phyloP scores from a whole-genome alignment of 768 basidiomycete species.

The Boletus rubropictus region DNA sequence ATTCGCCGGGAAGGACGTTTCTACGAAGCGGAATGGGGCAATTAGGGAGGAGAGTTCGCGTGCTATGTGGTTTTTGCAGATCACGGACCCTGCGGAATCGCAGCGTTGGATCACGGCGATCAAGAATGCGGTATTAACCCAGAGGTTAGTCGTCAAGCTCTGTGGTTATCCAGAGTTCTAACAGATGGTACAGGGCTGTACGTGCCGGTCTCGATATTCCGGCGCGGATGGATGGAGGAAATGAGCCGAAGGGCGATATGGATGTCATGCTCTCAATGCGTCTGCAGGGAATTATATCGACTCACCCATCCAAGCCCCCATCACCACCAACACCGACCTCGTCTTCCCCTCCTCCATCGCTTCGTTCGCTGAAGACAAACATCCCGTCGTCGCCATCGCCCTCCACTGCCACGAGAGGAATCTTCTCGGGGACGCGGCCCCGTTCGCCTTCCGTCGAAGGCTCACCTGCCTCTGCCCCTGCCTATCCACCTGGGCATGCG shows the following conservation, averaged over 20 bases:
- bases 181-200: conserved; percentile 43
- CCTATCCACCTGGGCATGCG: conserved; percentile 32
- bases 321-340: conserved; percentile 20
- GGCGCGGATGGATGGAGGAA: conserved; percentile 35
- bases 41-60: conserved; percentile 2
- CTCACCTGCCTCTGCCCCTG: conserved; percentile 28
- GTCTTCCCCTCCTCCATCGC: conserved; percentile 26
- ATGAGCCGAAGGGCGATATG: conserved; percentile 73
- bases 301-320: conserved; percentile 18
- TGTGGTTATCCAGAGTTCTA: neutral
- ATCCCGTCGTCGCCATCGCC: conserved; percentile 16
- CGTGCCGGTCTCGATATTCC: conserved; percentile 60
- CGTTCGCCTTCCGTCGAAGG: conserved; percentile 38
- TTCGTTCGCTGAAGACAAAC: conserved; percentile 22
- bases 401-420: conserved; percentile 16
- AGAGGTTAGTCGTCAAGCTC: conserved; percentile 41
- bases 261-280: conserved; percentile 82
- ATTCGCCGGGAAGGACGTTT: conserved; percentile 59
- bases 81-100: conserved; percentile 52
- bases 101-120: conserved; percentile 74
- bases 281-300: conserved; percentile 49
- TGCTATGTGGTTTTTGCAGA: conserved; percentile 58
- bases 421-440: conserved; percentile 21
- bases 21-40: conserved; percentile 32
- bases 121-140: conserved; percentile 65